A percentile compares a stretch with the other conserved stretches of the same genome.
These are phyloP conservation scores for Pseudonectria buxi DNA, from an alignment of 2,329 filamentous ascomycete genomes.

Conservation along the genomic window DNA sequence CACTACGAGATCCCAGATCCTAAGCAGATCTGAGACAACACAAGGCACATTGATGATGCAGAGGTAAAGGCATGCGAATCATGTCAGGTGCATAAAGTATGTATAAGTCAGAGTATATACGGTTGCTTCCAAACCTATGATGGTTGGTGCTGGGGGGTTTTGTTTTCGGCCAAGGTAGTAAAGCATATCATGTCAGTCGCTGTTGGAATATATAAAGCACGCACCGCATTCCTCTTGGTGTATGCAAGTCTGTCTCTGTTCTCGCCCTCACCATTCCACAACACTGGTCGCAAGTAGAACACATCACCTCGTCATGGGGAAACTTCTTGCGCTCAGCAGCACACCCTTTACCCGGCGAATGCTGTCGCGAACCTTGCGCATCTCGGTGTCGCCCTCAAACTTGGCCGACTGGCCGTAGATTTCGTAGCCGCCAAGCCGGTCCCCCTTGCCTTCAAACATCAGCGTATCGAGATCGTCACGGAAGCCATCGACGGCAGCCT, in stretches of 20 bases:
- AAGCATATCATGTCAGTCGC: too few relatives aligned
- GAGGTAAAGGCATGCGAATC: background rate
- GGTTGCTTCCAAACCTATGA: too few relatives aligned
- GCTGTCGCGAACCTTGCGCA: constrained; percentile 64
- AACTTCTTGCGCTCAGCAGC: constrained; percentile 66
- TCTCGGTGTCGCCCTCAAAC: constrained; percentile 60
- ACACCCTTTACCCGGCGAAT: constrained; percentile 76
- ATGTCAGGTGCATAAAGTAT: background rate
- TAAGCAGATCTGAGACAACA: constrained; percentile 6
- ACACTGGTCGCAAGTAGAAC: too few relatives aligned
- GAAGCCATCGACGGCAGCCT: constrained; percentile 50
- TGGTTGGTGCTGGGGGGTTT: too few relatives aligned
- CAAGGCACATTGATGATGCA: background rate
- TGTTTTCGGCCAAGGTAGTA: too few relatives aligned
- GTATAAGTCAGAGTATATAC: too few relatives aligned
- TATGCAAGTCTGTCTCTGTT: too few relatives aligned
- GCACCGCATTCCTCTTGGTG: too few relatives aligned
- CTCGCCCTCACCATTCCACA: too few relatives aligned
- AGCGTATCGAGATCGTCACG: constrained; percentile 60
- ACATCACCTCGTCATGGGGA: constrained; percentile 44
- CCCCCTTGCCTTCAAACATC: constrained; percentile 36
- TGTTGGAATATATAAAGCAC: too few relatives aligned
- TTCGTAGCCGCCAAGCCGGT: constrained; percentile 33
- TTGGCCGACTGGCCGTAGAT: constrained; percentile 38
- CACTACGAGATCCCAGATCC: constrained; percentile 20